Evolutionary conservation across 352 stramenopile genomes (phyloP).

Genomic region (Pythium oligandrum): DNA sequence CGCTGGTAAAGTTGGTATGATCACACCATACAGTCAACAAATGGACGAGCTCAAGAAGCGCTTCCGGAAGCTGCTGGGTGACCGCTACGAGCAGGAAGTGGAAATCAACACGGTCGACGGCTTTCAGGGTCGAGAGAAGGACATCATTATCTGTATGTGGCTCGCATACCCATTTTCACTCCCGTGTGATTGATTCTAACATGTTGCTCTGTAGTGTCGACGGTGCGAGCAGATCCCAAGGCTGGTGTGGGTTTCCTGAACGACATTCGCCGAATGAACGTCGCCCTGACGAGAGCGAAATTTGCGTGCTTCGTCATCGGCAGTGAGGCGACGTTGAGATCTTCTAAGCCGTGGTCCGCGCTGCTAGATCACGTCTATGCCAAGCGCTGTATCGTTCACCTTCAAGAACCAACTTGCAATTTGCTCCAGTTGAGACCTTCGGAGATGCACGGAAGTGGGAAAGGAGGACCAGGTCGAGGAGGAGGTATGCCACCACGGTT

Average conservation of each 20-base stretch:
- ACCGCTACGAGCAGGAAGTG: slow-evolving; percentile 73
- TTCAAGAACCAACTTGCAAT: slow-evolving; percentile 76
- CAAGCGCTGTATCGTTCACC: slow-evolving; percentile 73
- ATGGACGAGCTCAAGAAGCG: slow-evolving; percentile 76
- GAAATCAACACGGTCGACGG: slow-evolving; percentile 92
- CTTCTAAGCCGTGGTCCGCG: slow-evolving; percentile 79
- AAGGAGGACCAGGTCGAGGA: slow-evolving; percentile 1
- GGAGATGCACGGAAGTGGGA: slow-evolving; percentile 19
- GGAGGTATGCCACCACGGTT: neutral
- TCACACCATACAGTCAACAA: slow-evolving; percentile 88
- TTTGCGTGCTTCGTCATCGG: slow-evolving; percentile 88
- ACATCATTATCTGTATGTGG: slow-evolving; percentile 87
- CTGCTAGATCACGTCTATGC: slow-evolving; percentile 70
- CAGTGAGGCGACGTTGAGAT: slow-evolving; percentile 72
- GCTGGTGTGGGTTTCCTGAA: slow-evolving; percentile 86
- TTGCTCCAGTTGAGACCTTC: slow-evolving; percentile 62
- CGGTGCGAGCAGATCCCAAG: slow-evolving; percentile 74
- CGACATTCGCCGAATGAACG: slow-evolving; percentile 88
- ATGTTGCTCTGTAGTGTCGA: slow-evolving; percentile 54
- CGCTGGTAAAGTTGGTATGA: slow-evolving; percentile 81
- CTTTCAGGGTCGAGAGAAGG: slow-evolving; percentile 90
- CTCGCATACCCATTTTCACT: neutral
- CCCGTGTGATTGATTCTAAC: neutral
- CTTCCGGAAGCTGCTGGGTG: slow-evolving; percentile 48
- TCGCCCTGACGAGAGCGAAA: slow-evolving; percentile 83